These are phyloP conservation scores for Fusarium virguliforme DNA, from an alignment of 2,329 filamentous ascomycete genomes.

Conservation along the genomic window DNA sequence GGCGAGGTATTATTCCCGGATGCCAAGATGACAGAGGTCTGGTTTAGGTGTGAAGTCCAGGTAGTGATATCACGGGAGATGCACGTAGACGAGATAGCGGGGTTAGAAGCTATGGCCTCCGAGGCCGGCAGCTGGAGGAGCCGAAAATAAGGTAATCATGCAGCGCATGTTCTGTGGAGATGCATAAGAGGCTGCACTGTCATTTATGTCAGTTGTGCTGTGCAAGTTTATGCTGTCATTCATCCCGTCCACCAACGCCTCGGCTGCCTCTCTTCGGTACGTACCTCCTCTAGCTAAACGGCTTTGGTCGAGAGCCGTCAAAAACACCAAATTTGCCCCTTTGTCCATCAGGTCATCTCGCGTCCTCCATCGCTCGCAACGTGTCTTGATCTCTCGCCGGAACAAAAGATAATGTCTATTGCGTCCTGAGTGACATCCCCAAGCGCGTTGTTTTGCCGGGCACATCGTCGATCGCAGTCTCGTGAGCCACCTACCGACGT, in stretches of 20 bases:
- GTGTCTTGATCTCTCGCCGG: not conserved
- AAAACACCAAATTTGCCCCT: conserved; percentile 17
- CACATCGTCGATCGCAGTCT: conserved; percentile 1
- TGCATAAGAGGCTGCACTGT: not conserved
- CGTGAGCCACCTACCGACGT: conserved; percentile 30
- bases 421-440: not conserved
- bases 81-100: conserved; percentile 1
- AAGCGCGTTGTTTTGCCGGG: conserved; percentile 12
- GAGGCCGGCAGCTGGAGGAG: conserved; percentile 5
- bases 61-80: conserved; percentile 13
- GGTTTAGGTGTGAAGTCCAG: not conserved
- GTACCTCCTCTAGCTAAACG: conserved; percentile 3
- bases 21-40: conserved; percentile 3
- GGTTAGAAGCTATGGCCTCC: not conserved
- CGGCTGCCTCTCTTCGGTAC: conserved; percentile 1
- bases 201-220: conserved; percentile 7
- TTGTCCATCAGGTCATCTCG: conserved; percentile 2
- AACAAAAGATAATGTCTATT: not conserved
- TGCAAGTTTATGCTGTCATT: not conserved
- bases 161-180: not conserved
- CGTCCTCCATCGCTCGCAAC: conserved; percentile 13
- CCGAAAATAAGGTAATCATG: not conserved
- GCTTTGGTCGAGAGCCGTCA: conserved; percentile 6
- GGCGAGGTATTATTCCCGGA: not conserved
- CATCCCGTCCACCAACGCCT: not conserved